Evolutionary conservation across 2,329 filamentous ascomycete species (phyloP), one percentile per base, ranked within the genome.

Genomic region (Myriosclerotinia duriaeana): DNA sequence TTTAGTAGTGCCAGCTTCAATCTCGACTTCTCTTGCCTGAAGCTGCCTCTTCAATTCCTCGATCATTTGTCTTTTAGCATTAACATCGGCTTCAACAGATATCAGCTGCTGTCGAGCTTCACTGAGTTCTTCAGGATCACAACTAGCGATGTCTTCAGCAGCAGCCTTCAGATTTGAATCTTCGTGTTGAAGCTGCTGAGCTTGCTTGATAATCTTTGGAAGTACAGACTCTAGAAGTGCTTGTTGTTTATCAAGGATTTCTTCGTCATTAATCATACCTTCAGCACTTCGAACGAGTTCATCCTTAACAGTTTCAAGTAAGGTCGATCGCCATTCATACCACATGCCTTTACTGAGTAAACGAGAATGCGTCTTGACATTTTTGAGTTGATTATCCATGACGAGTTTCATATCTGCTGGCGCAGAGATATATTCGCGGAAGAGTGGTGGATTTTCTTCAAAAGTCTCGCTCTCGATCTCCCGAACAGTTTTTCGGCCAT

Each of bases 301-400:
- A 72, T 92, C 88, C 75, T 90, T 93, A 48, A 99, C 92, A 90
- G 70, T 89, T 79, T 93, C 84, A 40, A 91, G 88, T 34, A 98
- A 84, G 74, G 95, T 94, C 83, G 91, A 94, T 52, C 95, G 89
- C 95, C 95, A 99, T 74, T 94, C 90, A 77, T 99, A 99, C 95
- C 95, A 99, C 82, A 95, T 93, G 66, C 92, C 92, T 76, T 97
- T 97, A 80, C 94, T 97, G 62, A 93, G 82, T 17, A 97, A 83
- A 36, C 95, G 87, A 20, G 94, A 92, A 77, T 96, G 91, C 0
- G 92, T 93, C 81, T 97, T 98, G 78, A 97, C 90, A 74, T 98
- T 97, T 78, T 96, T 95, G 82, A 99, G 95, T 76, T 98, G 93
- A 71, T 91, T 95, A 79, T 99, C 94, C 89, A 99, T 96, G 63